These are phyloP conservation scores for Pythium scleroteichum DNA, from an alignment of 352 stramenopile species.

Conservation along the genomic window DNA sequence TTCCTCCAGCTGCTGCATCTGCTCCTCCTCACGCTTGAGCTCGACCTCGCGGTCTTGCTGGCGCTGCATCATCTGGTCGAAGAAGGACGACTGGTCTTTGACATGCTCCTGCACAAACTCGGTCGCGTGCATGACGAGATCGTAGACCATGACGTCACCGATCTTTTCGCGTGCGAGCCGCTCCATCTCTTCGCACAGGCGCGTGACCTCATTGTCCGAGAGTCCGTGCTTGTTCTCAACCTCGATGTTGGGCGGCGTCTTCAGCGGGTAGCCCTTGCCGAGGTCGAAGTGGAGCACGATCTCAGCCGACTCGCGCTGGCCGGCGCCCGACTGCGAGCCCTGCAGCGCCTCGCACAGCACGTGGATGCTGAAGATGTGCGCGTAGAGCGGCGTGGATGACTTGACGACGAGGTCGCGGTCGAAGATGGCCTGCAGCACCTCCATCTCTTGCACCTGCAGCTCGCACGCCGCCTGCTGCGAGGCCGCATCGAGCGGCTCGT, in stretches of 20 bases:
- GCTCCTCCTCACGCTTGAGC: constrained; percentile 62
- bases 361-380: constrained; percentile 82
- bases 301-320: constrained; percentile 41
- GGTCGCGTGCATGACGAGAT: constrained; percentile 78
- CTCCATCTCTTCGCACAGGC: constrained; percentile 59
- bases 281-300: constrained; percentile 79
- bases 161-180: constrained; percentile 61
- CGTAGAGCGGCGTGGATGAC: constrained; percentile 77
- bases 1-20: constrained; percentile 53
- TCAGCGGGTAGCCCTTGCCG: constrained; percentile 62
- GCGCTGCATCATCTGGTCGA: constrained; percentile 86
- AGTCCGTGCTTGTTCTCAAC: constrained; percentile 73
- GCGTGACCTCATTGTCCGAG: constrained; percentile 63
- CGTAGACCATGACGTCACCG: constrained; percentile 77
- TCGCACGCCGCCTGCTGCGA: constrained; percentile 53
- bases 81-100: constrained; percentile 86
- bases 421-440: constrained; percentile 83
- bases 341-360: constrained; percentile 52
- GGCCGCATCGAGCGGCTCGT: constrained; percentile 35
- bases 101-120: constrained; percentile 83
- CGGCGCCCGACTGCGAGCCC: constrained; percentile 21
- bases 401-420: constrained; percentile 69
- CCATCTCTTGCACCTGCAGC: constrained; percentile 78
- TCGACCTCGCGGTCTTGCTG: constrained; percentile 68
- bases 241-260: constrained; percentile 60